phyloP scores from a whole-genome alignment of 306 rosid genomes.

The Calophaca sinica region DNA sequence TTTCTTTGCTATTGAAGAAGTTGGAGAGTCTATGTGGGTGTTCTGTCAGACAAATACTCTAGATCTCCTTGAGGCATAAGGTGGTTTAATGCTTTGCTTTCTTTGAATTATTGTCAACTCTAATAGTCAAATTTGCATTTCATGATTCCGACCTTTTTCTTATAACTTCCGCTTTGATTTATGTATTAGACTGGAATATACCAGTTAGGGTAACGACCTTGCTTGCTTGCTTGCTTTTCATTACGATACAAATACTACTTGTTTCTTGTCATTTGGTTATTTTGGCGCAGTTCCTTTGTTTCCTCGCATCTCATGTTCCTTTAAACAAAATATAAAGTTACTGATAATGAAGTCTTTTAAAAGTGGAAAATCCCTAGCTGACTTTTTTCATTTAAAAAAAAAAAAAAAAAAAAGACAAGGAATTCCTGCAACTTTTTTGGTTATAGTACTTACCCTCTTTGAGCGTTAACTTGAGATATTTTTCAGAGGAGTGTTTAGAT shows the following conservation, averaged over 20 bases:
- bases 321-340: not conserved
- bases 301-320: not conserved
- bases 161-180: constrained; percentile 46
- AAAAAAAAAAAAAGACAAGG: too few relatives aligned
- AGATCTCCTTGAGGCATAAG: constrained; percentile 75
- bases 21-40: constrained; percentile 62
- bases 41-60: constrained; percentile 57
- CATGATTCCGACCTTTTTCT: constrained; percentile 61
- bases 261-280: not conserved
- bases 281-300: not conserved
- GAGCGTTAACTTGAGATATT: not conserved
- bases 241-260: too few relatives aligned
- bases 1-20: constrained; percentile 66
- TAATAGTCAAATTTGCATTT: constrained; percentile 63
- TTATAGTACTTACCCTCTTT: not conserved
- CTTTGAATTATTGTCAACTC: constrained; percentile 71
- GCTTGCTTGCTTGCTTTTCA: constrained; percentile 44
- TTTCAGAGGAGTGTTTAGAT: too few relatives aligned
- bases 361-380: too few relatives aligned
- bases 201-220: constrained; percentile 62
- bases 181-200: constrained; percentile 64
- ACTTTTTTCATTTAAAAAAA: too few relatives aligned
- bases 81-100: constrained; percentile 63
- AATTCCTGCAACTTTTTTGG: not conserved
- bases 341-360: not conserved